Evolutionary conservation across 1,284 basidiomycete species (phyloP), one percentile per base, ranked within the genome.

Genomic region (Quambalaria eucalypti): DNA sequence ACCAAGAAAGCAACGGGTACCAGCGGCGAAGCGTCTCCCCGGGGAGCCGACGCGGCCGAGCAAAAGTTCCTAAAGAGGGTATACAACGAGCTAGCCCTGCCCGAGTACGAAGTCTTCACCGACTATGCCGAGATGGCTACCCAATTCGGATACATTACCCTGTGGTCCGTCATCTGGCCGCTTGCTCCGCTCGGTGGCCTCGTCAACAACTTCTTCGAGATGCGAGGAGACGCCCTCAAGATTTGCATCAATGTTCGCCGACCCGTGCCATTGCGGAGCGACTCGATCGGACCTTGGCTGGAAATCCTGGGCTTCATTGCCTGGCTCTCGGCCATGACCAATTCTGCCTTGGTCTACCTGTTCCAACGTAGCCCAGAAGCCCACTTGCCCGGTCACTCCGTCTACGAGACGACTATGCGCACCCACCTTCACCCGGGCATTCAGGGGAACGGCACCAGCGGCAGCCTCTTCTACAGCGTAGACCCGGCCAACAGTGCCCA

Each of bases 51-150:
- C 10, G 61, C 56, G 31, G 82, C 82, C 59, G 87, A 90, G 69
- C 78, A 83, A 21, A 81, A 81, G 52, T 88, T 88, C 71, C 78
- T 97, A 64, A 83, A 87, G 65, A 79, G 82, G 48, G 86, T 95
- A 23, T 80, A 87, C 48, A 78, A 80, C 54, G 87, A 98, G 78
- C 85, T 87, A 6, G 81, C 81, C 9, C 78, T 95, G 49, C 88
- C 91, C 0, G 83, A 85, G 38, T 96, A 96, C 62, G 71, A 74
- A 16, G 42, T 66, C 16, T 76, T 76, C 54, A 79, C 76, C 56
- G 91, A 95, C 78, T 96, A 92, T 76, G 85, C 84, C 68, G 92
- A 97, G 79, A 95, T 97, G 90, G 88, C 90, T 26, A 89, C 88
- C 2, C 81, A 72, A 51, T 64, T 71, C 16, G 93, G 93, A 1